phyloP scores from a whole-genome alignment of 176 grass and related monocot species.

The Paspalum notatum region DNA sequence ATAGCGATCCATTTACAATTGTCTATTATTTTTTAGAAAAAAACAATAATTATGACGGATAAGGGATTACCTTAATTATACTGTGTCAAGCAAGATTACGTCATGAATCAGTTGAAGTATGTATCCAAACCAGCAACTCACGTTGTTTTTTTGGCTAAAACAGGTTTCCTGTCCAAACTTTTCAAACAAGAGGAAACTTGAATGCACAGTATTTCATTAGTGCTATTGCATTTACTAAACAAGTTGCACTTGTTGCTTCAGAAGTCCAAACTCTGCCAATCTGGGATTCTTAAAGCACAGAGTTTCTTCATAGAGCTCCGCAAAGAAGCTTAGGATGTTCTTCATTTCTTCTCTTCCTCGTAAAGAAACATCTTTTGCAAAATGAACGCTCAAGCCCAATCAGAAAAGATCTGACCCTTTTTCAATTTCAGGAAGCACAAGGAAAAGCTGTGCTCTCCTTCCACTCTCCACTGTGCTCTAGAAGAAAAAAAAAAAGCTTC shows the following conservation, averaged over 20 bases:
- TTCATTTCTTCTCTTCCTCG: neutral
- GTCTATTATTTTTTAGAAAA: neutral
- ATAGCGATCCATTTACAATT: neutral
- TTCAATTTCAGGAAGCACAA: slow-evolving; percentile 19
- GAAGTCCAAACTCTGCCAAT: neutral
- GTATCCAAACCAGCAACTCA: neutral
- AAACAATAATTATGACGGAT: neutral
- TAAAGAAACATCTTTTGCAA: slow-evolving; percentile 5
- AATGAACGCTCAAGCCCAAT: slow-evolving; percentile 7
- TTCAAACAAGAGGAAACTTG: neutral
- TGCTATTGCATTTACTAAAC: slow-evolving; percentile 8
- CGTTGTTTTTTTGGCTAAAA: slow-evolving; percentile 3
- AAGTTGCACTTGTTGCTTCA: neutral
- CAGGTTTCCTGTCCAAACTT: slow-evolving; percentile 23
- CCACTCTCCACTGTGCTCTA: neutral
- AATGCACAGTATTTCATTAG: slow-evolving; percentile 20
- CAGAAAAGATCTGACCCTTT: neutral
- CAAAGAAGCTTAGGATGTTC: slow-evolving; percentile 18
- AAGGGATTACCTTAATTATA: neutral
- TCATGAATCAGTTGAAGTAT: neutral
- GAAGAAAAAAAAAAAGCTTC: neutral
- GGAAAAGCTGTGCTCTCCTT: neutral
- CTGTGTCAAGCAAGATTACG: neutral
- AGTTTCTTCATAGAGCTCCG: neutral
- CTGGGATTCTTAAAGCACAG: neutral